Percentiles rank a stretch among this genome's conserved stretches.
Evolutionary conservation across 768 basidiomycete species (phyloP).

Genomic region (Fistulinella prunicolor): DNA sequence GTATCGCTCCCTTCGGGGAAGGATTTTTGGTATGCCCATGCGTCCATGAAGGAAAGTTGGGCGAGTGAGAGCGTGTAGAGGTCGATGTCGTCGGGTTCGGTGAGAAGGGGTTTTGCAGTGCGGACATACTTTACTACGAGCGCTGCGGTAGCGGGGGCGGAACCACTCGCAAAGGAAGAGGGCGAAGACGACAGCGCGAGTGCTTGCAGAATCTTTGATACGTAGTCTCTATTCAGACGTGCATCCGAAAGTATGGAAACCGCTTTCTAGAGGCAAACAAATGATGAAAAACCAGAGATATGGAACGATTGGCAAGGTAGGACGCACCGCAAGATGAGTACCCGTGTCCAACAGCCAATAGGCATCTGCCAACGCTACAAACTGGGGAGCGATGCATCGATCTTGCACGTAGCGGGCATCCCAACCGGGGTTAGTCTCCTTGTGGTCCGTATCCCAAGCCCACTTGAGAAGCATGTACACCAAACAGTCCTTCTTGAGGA

Average conservation of each 20-base stretch:
- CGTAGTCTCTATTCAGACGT: conserved; percentile 71
- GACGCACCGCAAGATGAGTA: conserved; percentile 58
- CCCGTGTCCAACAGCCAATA: conserved; percentile 82
- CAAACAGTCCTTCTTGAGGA: conserved; percentile 76
- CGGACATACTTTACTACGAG: conserved; percentile 73
- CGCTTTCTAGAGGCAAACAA: conserved; percentile 46
- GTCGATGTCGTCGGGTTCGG: conserved; percentile 67
- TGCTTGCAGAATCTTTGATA: conserved; percentile 74
- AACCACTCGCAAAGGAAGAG: conserved; percentile 27
- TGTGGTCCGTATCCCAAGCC: conserved; percentile 67
- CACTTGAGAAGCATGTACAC: conserved; percentile 81
- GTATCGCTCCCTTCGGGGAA: conserved; percentile 59
- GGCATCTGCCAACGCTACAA: conserved; percentile 72
- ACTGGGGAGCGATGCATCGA: conserved; percentile 74
- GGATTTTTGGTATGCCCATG: conserved; percentile 73
- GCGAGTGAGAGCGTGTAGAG: conserved; percentile 68
- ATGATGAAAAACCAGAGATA: not conserved
- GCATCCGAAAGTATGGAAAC: conserved; percentile 71
- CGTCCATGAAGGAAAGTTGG: conserved; percentile 60
- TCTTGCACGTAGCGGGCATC: conserved; percentile 43
- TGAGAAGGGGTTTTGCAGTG: conserved; percentile 68
- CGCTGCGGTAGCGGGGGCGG: conserved; percentile 14
- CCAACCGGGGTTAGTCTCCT: conserved; percentile 35
- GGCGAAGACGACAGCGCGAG: conserved; percentile 42
- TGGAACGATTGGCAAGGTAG: not conserved